A percentile compares a stretch with the other conserved stretches of the same genome.
Conservation (phyloP, 2,329 filamentous ascomycete species). For the Epichloe typhina region DNA sequence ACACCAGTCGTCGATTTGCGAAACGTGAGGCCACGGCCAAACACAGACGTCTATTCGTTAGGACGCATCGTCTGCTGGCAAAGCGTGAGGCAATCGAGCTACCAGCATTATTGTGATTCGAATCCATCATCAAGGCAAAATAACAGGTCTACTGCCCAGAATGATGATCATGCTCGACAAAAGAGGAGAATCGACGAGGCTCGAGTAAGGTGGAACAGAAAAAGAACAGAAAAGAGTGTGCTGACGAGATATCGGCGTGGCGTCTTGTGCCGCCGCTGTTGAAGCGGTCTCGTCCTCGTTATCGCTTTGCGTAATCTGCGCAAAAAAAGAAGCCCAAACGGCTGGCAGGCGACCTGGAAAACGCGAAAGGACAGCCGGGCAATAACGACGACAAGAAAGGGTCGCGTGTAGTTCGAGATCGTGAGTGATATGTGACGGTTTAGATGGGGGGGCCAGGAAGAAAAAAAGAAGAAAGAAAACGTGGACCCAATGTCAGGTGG, state of each 20-base stretch:
- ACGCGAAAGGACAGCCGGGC: not conserved
- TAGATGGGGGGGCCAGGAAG: not conserved
- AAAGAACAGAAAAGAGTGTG: too few relatives aligned
- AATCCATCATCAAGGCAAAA: constrained; percentile 1
- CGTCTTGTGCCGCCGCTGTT: too few relatives aligned
- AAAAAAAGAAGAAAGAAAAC: not conserved
- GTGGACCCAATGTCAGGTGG: not conserved
- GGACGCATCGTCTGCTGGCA: constrained; percentile 1
- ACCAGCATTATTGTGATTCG: not conserved
- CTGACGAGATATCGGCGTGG: too few relatives aligned
- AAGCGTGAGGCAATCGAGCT: constrained; percentile 2
- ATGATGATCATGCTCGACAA: constrained; percentile 2
- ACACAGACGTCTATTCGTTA: constrained; percentile 6
- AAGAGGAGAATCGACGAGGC: not conserved
- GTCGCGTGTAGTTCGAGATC: not conserved
- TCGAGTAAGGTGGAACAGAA: too few relatives aligned
- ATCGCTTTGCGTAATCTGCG: too few relatives aligned
- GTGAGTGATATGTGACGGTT: not conserved
- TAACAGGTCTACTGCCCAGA: not conserved
- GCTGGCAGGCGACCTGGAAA: too few relatives aligned
- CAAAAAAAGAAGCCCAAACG: too few relatives aligned
- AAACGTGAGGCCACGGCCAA: constrained; percentile 11
- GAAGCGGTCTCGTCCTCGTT: too few relatives aligned
- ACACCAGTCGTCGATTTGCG: constrained; percentile 19
- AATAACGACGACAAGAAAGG: not conserved